Evolutionary conservation across 768 basidiomycete species (phyloP).

Genomic region (Russula brevipes): DNA sequence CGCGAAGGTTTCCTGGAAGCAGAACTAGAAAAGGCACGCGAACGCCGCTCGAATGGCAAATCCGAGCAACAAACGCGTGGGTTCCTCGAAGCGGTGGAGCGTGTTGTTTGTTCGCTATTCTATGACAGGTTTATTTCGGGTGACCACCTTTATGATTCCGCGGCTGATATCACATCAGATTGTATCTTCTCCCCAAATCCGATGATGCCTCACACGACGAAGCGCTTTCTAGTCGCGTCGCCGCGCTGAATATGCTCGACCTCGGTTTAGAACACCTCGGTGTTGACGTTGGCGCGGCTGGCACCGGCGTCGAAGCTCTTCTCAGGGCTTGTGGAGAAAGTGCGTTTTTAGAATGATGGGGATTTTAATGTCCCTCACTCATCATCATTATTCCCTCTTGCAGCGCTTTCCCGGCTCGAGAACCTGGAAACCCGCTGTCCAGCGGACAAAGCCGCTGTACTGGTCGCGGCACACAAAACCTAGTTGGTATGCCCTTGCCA

Average conservation of each 20-base stretch:
- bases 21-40: slow-evolving; percentile 20
- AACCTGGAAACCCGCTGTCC: slow-evolving; percentile 50
- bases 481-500: slow-evolving; percentile 60
- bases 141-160: background rate
- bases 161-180: slow-evolving; percentile 37
- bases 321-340: slow-evolving; percentile 73
- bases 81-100: slow-evolving; percentile 71
- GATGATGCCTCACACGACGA: slow-evolving; percentile 86
- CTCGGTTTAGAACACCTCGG: slow-evolving; percentile 85
- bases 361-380: background rate
- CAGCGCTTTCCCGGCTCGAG: slow-evolving; percentile 53
- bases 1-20: slow-evolving; percentile 24
- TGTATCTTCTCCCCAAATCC: slow-evolving; percentile 72
- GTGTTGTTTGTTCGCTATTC: slow-evolving; percentile 61
- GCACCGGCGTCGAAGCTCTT: slow-evolving; percentile 53
- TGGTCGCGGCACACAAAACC: slow-evolving; percentile 82
- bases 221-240: slow-evolving; percentile 80
- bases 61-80: slow-evolving; percentile 42
- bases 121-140: slow-evolving; percentile 67
- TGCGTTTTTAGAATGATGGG: slow-evolving; percentile 30
- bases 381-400: slow-evolving; percentile 16
- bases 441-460: slow-evolving; percentile 67
- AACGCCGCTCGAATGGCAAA: slow-evolving; percentile 24
- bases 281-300: slow-evolving; percentile 58
- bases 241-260: slow-evolving; percentile 89